phyloP scores from a whole-genome alignment of 2,329 filamentous ascomycete genomes.

The Coniella lustricola region DNA sequence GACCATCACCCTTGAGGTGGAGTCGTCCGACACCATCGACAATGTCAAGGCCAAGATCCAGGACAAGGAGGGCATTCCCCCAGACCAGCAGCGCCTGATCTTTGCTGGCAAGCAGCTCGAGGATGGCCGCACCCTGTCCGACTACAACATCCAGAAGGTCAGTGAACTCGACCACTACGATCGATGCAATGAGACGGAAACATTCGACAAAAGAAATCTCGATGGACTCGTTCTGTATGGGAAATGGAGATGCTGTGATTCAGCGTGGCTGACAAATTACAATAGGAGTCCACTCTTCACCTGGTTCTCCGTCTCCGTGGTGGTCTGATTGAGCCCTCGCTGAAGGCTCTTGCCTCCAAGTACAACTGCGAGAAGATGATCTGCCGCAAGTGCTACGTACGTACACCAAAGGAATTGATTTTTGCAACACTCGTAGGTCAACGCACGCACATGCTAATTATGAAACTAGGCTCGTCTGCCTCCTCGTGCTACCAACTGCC shows the following conservation, averaged over 20 bases:
- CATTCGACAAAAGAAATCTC: background rate
- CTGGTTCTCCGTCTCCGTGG: slow-evolving; percentile 97
- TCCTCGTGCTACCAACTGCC: slow-evolving; percentile 98
- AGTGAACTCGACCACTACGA: slow-evolving; percentile 26
- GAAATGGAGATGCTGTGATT: background rate
- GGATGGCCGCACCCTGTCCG: slow-evolving; percentile 91
- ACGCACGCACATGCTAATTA: slow-evolving; percentile 18
- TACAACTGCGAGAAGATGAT: slow-evolving; percentile 99
- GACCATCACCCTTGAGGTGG: slow-evolving; percentile 99
- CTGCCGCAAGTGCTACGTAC: slow-evolving; percentile 99
- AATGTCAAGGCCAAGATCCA: slow-evolving; percentile 99
- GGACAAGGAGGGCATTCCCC: slow-evolving; percentile 98
- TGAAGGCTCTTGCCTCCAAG: slow-evolving; percentile 97
- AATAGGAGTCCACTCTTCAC: slow-evolving; percentile 93
- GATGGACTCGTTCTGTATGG: background rate
- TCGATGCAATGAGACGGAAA: background rate
- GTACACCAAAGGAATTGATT: slow-evolving; percentile 30
- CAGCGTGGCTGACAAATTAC: slow-evolving; percentile 14
- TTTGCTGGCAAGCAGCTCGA: slow-evolving; percentile 99
- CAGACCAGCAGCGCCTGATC: slow-evolving; percentile 97
- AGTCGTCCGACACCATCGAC: slow-evolving; percentile 98
- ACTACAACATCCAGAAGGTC: slow-evolving; percentile 99
- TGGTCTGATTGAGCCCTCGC: slow-evolving; percentile 98
- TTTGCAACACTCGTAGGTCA: background rate
- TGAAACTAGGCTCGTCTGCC: slow-evolving; percentile 66